Base-by-base conservation (phyloP, 306 rosid genomes). In the Quercus glauca region DNA sequence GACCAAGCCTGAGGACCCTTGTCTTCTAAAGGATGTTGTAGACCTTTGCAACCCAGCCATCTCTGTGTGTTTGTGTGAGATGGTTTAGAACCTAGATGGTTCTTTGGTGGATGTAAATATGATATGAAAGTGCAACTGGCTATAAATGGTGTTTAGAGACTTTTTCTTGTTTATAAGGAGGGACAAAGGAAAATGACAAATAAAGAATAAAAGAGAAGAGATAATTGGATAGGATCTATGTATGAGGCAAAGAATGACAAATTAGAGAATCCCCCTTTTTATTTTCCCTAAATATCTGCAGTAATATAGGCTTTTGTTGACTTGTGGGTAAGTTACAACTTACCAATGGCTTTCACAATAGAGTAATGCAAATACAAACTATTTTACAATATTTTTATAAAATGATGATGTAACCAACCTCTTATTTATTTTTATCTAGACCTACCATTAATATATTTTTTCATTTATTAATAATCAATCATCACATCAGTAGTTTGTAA, bases 1-100 rank as follows among this genome's bases (percentile, higher is more conserved):
- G 3, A 88, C 85, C 79, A 84, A 69, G 1, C 97, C 97, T 2
- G 94, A 91, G 0, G 97, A 93, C 2, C 97, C 97, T 75, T 88
- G 92, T 80, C 97, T 87, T 57, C 97, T 84, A 71, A 88, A 93
- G 7, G 97, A 88, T 76, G 92, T 88, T 21, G 83, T 88, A 13
- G 97, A 91, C 82, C 90, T 87, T 63, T 84, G 88, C n/a, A 93
- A 43, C 75, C 81, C 91, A 18, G 79, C 88, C 96, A 90, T 83
- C 6, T 74, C 55, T 74, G 26, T 57, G 49, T 73, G 55, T 69
- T 31, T 79, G 57, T 28, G 17, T 49, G 53, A 49, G 53, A 49
- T 49, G 53, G 53, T 49, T 8, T 41, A 41, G 45, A 41, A 41
- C 53, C 18, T 83, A 23, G 79, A 72, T 64, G 3, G 13, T 5